Evolutionary conservation across 371 early-diverging fungal genomes (phyloP).

Genomic region (Dinochytrium kinnereticum): DNA sequence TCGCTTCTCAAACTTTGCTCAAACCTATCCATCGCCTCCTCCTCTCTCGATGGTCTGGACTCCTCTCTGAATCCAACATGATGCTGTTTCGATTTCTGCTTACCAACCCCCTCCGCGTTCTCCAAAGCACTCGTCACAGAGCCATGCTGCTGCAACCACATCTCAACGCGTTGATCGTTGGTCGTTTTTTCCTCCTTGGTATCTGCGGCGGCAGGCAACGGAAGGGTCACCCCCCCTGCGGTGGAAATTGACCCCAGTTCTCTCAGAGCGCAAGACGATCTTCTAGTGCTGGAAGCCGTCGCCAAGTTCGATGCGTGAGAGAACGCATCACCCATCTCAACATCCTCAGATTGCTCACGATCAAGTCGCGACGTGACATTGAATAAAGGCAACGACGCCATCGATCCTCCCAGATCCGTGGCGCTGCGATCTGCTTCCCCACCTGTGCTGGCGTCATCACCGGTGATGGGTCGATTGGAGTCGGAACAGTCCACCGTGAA

Average conservation of each 20-base stretch:
- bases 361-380: background rate
- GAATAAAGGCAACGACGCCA: background rate
- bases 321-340: background rate
- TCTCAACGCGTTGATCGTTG: background rate
- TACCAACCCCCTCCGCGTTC: background rate
- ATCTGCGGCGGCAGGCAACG: background rate
- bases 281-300: background rate
- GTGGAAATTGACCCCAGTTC: background rate
- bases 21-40: conserved; percentile 1
- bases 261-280: background rate
- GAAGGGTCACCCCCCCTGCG: background rate
- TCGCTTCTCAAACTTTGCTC: background rate
- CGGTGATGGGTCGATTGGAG: background rate
- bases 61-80: background rate
- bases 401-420: background rate
- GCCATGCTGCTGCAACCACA: background rate
- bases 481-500: background rate
- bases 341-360: background rate
- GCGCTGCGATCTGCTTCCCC: conserved; percentile 2
- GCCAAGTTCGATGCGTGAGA: background rate
- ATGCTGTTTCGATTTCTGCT: background rate
- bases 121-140: background rate
- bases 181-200: background rate
- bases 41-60: too few relatives aligned
- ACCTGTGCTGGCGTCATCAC: background rate